Evolutionary conservation across 768 basidiomycete species (phyloP).

Genomic region (Phanerodontia chrysosporium): DNA sequence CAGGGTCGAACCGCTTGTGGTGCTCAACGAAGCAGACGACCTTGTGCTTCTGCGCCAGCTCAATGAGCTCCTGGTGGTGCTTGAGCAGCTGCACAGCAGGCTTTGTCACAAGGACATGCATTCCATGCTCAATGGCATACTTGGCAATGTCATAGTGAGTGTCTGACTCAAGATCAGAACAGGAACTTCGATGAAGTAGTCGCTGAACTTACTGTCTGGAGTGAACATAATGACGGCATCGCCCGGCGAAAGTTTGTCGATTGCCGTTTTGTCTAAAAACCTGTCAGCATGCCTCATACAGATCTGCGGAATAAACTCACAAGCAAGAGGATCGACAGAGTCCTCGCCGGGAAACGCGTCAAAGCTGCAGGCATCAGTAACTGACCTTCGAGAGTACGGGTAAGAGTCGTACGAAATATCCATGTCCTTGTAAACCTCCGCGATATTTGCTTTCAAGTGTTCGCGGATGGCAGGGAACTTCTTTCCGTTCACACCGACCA

Average conservation of each 20-base stretch:
- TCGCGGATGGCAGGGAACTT: slow-evolving; percentile 84
- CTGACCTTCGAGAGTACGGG: not conserved
- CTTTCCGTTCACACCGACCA: slow-evolving; percentile 86
- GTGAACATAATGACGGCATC: slow-evolving; percentile 94
- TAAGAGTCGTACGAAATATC: slow-evolving; percentile 60
- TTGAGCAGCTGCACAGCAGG: slow-evolving; percentile 84
- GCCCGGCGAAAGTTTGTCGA: slow-evolving; percentile 71
- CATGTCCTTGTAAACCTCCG: slow-evolving; percentile 80
- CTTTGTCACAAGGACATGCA: slow-evolving; percentile 92
- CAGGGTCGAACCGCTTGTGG: slow-evolving; percentile 91
- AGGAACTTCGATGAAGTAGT: slow-evolving; percentile 21
- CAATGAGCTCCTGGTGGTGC: slow-evolving; percentile 77
- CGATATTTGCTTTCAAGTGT: slow-evolving; percentile 82
- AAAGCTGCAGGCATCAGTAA: slow-evolving; percentile 47
- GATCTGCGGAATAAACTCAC: slow-evolving; percentile 42
- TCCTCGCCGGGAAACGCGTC: slow-evolving; percentile 73
- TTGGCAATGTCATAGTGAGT: slow-evolving; percentile 85
- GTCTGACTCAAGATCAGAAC: slow-evolving; percentile 32
- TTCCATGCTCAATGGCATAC: slow-evolving; percentile 78
- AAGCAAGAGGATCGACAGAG: slow-evolving; percentile 72
- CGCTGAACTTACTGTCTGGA: slow-evolving; percentile 64
- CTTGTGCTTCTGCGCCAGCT: slow-evolving; percentile 71
- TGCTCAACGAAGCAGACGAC: slow-evolving; percentile 94
- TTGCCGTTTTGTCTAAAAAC: slow-evolving; percentile 73
- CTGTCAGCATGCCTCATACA: not conserved